phyloP scores from a whole-genome alignment of 108 stramenopile species.

The Skeletonema tropicum region DNA sequence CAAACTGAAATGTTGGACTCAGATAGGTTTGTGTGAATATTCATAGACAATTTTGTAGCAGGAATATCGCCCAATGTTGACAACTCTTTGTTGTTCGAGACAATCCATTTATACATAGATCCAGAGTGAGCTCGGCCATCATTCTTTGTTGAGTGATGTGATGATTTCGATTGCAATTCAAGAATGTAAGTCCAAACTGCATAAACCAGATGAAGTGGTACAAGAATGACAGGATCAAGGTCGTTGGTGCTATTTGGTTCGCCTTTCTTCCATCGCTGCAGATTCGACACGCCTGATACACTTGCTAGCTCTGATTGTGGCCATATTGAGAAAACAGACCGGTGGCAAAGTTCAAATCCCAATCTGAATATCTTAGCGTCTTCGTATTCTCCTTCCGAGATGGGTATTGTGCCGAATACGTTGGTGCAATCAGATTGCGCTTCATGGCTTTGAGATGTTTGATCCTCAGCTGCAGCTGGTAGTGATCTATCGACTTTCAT shows the following conservation, averaged over 20 bases:
- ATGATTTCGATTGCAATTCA: slow-evolving; percentile 8
- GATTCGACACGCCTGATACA: slow-evolving; percentile 24
- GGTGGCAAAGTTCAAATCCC: slow-evolving; percentile 43
- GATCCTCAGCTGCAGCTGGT: background rate
- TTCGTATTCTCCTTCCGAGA: slow-evolving; percentile 41
- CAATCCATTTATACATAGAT: slow-evolving; percentile 39
- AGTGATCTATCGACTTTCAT: background rate
- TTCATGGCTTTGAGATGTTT: background rate
- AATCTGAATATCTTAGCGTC: slow-evolving; percentile 22
- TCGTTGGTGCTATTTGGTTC: background rate
- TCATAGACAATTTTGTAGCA: background rate
- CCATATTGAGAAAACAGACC: slow-evolving; percentile 36
- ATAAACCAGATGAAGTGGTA: slow-evolving; percentile 36
- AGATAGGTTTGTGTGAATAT: slow-evolving; percentile 3
- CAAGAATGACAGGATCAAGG: slow-evolving; percentile 16
- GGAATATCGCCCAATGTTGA: slow-evolving; percentile 18
- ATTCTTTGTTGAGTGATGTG: background rate
- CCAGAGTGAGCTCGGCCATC: slow-evolving; percentile 16
- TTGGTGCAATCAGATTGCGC: background rate
- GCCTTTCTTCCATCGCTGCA: slow-evolving; percentile 12
- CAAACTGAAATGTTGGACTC: slow-evolving; percentile 31
- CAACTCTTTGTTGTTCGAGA: slow-evolving; percentile 28
- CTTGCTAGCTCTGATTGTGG: background rate
- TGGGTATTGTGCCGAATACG: slow-evolving; percentile 19
- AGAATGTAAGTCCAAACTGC: slow-evolving; percentile 33